These are phyloP conservation scores for Scalesia atractyloides DNA, from an alignment of 129 eudicot species.

Conservation along the genomic window DNA sequence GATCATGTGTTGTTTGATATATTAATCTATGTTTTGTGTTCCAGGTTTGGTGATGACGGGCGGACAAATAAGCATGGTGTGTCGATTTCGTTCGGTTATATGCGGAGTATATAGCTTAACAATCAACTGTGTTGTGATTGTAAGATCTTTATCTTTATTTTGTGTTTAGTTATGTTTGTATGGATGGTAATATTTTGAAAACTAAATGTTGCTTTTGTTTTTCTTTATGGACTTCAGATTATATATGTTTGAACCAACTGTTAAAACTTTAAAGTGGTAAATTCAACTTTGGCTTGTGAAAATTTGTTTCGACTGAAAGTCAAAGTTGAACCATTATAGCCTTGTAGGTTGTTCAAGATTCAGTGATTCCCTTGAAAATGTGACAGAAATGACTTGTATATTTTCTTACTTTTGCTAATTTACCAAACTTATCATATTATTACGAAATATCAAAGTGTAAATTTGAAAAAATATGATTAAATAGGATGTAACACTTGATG, in stretches of 20 bases:
- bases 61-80: slow-evolving; percentile 16
- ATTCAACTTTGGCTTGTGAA: neutral
- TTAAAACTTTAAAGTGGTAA: neutral
- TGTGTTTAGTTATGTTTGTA: slow-evolving; percentile 26
- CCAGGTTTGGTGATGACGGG: slow-evolving; percentile 31
- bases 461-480: too few relatives aligned
- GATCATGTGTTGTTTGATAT: neutral
- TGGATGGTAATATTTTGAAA: slow-evolving; percentile 25
- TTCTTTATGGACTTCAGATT: neutral
- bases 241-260: neutral
- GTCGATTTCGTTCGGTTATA: slow-evolving; percentile 27
- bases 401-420: too few relatives aligned
- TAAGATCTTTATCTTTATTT: slow-evolving; percentile 27
- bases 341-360: neutral
- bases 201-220: slow-evolving; percentile 9
- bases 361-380: too few relatives aligned
- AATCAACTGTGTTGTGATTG: slow-evolving; percentile 33
- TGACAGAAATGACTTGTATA: too few relatives aligned
- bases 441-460: too few relatives aligned
- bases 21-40: slow-evolving; percentile 14
- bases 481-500: too few relatives aligned
- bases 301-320: neutral
- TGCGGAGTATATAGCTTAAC: slow-evolving; percentile 38
- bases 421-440: too few relatives aligned
- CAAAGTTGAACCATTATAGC: neutral